Evolutionary conservation across 2,329 filamentous ascomycete species (phyloP), one percentile per base, ranked within the genome.

Genomic region (Monilinia laxa): DNA sequence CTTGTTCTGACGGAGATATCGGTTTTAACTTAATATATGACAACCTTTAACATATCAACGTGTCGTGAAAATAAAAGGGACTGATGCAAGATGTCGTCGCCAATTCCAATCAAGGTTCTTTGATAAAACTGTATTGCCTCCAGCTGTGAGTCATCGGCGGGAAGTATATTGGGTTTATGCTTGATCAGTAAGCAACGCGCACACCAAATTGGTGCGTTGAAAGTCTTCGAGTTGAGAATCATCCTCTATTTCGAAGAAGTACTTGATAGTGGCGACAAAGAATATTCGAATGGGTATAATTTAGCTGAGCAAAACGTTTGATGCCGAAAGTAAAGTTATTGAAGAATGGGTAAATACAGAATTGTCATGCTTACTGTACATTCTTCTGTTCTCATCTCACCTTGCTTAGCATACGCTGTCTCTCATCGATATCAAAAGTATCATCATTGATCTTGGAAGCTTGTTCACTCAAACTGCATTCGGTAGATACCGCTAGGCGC

Each of bases 141-240:
- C 18, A 38, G 7, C 23, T 38, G 20, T 52, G 45, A 62, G 31
- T 62, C 45, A 62, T 52, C 45, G 45, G 45, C 47, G 28, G 6
- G 16, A 2, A 6, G 25, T 20, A 58, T 45, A 54, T 23, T 20
- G 56, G 56, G 6, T 58, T 53, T 53, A 53, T 25, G 51, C 12
- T 54, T 11, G 23, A 35, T 60, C 25, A 38, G 31, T 62, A 52
- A 52, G 59, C 59, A 55, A 55, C 47, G n/a, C 59, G 31, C 47
- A 62, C 42, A 28, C 59, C 9, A 28, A 40, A 40, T 25, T 40
- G 59, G 23, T 51, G 58, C 58, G 45, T 60, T 49, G 58, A 38
- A 51, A 51, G 4, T 25, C n/a, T 57, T 2, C 23, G 38, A 20
- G 6, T 11, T 18, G 18, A 42, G 20, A 38, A 51, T 35, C 20